A percentile compares a stretch with the other conserved stretches of the same genome.
These are phyloP conservation scores for Didymella glomerata DNA, from an alignment of 2,329 filamentous ascomycete genomes.

Conservation along the genomic window DNA sequence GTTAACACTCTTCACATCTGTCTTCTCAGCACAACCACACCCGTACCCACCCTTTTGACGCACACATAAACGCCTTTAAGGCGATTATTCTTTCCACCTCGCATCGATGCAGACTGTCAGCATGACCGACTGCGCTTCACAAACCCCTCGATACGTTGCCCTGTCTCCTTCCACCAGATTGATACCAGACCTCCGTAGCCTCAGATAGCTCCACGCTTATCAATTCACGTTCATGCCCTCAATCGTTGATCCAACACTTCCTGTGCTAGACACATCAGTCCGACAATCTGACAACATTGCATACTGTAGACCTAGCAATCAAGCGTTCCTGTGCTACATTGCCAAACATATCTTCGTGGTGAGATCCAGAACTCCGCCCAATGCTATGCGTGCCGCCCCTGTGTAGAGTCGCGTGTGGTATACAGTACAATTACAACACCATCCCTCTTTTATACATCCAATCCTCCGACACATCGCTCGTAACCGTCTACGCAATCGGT, in stretches of 20 bases:
- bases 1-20: background rate
- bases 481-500: conserved; percentile 45
- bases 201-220: background rate
- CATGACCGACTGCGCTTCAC: background rate
- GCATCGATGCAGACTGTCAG: background rate
- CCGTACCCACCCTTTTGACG: too few species aligned
- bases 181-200: background rate
- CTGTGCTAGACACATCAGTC: too few species aligned
- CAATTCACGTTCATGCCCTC: background rate
- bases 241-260: background rate
- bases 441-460: background rate
- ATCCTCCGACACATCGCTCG: background rate
- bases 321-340: conserved; percentile 12
- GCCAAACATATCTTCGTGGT: conserved; percentile 7
- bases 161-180: background rate
- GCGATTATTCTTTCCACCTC: background rate
- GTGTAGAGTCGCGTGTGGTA: conserved; percentile 17
- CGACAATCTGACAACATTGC: too few species aligned
- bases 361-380: conserved; percentile 32
- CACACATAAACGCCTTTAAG: background rate
- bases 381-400: conserved; percentile 28
- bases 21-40: too few species aligned
- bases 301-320: background rate
- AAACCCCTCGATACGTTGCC: background rate
- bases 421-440: conserved; percentile 28